Evolutionary conservation across 2,329 filamentous ascomycete genomes (phyloP).

Genomic region (Hypocreales sp.): DNA sequence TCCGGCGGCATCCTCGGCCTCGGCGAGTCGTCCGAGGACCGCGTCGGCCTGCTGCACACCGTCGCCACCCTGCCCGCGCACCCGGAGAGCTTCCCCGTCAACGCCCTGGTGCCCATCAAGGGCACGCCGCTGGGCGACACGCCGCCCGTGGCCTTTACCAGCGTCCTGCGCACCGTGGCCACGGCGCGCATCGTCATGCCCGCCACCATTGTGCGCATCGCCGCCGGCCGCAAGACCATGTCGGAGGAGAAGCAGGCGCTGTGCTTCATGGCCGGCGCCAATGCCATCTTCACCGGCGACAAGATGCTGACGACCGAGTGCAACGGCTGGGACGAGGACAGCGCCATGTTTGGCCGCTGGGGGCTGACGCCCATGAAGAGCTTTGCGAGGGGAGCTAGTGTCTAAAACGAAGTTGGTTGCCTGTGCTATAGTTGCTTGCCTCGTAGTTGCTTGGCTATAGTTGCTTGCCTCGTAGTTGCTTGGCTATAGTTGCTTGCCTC

Average conservation of each 20-base stretch:
- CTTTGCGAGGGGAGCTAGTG: constrained; percentile 13
- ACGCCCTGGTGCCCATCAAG: constrained; percentile 79
- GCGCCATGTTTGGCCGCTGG: constrained; percentile 69
- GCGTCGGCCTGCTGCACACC: constrained; percentile 70
- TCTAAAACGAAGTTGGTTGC: background rate
- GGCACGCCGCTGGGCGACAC: constrained; percentile 71
- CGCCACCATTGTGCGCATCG: constrained; percentile 70
- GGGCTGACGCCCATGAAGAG: constrained; percentile 64
- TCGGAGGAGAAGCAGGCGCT: constrained; percentile 77
- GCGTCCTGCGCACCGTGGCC: constrained; percentile 68
- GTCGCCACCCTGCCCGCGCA: constrained; percentile 67
- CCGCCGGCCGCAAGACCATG: constrained; percentile 72
- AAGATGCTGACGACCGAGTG: constrained; percentile 92
- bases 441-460: too few relatives aligned
- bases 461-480: too few relatives aligned
- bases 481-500: too few relatives aligned
- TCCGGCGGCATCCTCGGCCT: constrained; percentile 78
- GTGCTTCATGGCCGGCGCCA: constrained; percentile 83
- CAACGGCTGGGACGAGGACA: constrained; percentile 82
- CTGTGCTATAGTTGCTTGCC: too few relatives aligned
- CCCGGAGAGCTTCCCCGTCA: constrained; percentile 84
- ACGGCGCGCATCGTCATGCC: constrained; percentile 75
- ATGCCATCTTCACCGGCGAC: constrained; percentile 89
- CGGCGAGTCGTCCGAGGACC: constrained; percentile 64
- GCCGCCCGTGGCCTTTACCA: constrained; percentile 59